Conservation (phyloP, 805 yeast species). For the Candida ficus region DNA sequence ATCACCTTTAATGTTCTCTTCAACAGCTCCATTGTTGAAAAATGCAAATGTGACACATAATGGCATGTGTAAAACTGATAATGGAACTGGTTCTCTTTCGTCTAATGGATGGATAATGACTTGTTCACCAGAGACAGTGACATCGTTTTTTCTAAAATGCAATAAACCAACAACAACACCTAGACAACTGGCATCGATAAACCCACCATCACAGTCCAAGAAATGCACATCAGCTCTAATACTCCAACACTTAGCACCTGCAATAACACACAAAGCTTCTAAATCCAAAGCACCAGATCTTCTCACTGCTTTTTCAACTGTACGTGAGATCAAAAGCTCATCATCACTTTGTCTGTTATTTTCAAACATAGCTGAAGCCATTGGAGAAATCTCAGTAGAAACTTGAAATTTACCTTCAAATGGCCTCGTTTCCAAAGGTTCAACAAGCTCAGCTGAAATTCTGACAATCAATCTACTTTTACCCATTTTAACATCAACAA, state of each 20-base stretch:
- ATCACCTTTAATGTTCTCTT: slow-evolving; percentile 67
- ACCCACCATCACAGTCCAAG: slow-evolving; percentile 86
- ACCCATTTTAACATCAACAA: slow-evolving; percentile 75
- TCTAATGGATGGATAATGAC: slow-evolving; percentile 63
- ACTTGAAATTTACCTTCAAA: slow-evolving; percentile 88
- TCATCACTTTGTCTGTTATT: slow-evolving; percentile 65
- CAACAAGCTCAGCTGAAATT: slow-evolving; percentile 68
- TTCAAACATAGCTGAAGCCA: slow-evolving; percentile 86
- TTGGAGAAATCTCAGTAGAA: slow-evolving; percentile 80
- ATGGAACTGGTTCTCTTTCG: slow-evolving; percentile 83
- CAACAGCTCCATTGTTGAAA: slow-evolving; percentile 61
- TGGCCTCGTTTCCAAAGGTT: slow-evolving; percentile 87
- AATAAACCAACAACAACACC: slow-evolving; percentile 84
- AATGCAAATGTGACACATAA: slow-evolving; percentile 87
- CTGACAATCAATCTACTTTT: slow-evolving; percentile 65
- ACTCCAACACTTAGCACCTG: slow-evolving; percentile 90
- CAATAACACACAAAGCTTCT: slow-evolving; percentile 84
- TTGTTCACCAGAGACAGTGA: slow-evolving; percentile 61
- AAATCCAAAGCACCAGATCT: slow-evolving; percentile 88
- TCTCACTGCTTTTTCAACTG: slow-evolving; percentile 87
- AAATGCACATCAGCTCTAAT: slow-evolving; percentile 87
- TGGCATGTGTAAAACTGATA: slow-evolving; percentile 84
- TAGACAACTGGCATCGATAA: slow-evolving; percentile 84
- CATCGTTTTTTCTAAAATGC: slow-evolving; percentile 82
- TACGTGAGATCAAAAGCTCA: slow-evolving; percentile 73